phyloP scores from a whole-genome alignment of 306 rosid genomes.

The Carpinus fangiana region DNA sequence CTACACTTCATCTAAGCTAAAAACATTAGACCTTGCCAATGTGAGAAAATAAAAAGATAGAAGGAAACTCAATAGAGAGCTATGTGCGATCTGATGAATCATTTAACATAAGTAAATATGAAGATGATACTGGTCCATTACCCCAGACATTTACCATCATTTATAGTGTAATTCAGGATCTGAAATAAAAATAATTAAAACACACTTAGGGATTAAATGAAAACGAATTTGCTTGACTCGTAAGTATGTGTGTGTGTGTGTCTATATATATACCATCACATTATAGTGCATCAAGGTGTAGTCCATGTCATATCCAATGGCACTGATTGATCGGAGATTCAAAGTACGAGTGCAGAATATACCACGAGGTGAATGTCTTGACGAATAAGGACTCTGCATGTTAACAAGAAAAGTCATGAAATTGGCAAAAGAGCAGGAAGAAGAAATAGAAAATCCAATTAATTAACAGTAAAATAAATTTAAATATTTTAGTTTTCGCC shows the following conservation, averaged over 20 bases:
- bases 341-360: constrained; percentile 92
- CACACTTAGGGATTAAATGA: constrained; percentile 13
- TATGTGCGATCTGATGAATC: background rate
- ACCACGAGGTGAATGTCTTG: constrained; percentile 82
- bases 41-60: background rate
- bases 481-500: background rate
- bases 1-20: constrained; percentile 7
- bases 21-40: constrained; percentile 1
- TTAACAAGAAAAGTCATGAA: constrained; percentile 12
- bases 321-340: constrained; percentile 94
- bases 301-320: constrained; percentile 99
- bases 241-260: no score
- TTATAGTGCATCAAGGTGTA: constrained; percentile 93
- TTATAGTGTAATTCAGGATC: constrained; percentile 9
- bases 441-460: background rate
- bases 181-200: constrained; percentile 8
- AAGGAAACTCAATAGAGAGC: background rate
- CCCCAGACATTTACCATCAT: background rate
- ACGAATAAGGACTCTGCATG: constrained; percentile 74
- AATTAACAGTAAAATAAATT: background rate
- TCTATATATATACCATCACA: constrained; percentile 56
- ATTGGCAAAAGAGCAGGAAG: background rate
- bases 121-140: constrained; percentile 5
- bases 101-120: constrained; percentile 10
- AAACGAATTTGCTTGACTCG: background rate